Percentiles rank a stretch among this genome's conserved stretches.
phyloP scores from a whole-genome alignment of 345 rosid species.

The Ailanthus altissimus region DNA sequence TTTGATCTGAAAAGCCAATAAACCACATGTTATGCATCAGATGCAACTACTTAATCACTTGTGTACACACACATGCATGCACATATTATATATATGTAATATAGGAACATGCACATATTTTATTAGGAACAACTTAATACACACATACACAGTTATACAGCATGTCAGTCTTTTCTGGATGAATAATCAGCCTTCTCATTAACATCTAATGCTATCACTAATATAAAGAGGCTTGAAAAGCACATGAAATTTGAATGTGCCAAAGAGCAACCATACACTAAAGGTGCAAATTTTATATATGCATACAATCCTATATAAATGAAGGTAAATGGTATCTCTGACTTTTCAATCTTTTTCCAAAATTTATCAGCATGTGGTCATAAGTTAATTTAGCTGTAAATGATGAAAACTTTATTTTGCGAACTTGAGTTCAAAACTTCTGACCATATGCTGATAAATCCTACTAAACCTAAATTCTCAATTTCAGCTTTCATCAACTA shows the following conservation, averaged over 20 bases:
- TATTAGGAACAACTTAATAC: background rate
- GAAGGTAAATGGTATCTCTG: too few relatives aligned
- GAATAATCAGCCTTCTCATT: background rate
- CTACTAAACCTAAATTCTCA: background rate
- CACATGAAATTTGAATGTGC: background rate
- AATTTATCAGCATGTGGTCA: background rate
- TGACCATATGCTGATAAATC: background rate
- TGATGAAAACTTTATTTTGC: background rate
- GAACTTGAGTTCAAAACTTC: background rate
- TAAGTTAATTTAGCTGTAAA: background rate
- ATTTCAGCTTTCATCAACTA: background rate
- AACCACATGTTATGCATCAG: background rate
- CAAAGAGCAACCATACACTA: background rate
- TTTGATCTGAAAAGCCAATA: constrained; percentile 54
- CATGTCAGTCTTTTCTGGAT: background rate
- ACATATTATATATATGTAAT: background rate
- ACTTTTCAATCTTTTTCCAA: background rate
- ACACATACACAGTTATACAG: background rate
- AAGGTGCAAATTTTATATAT: background rate
- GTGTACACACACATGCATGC: background rate
- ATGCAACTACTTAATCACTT: background rate
- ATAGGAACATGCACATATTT: background rate
- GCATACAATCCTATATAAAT: background rate
- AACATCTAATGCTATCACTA: background rate
- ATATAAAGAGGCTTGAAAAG: background rate